A percentile compares a stretch with the other conserved stretches of the same genome.
phyloP scores from a whole-genome alignment of 768 basidiomycete species.

The Lactarius vividus region DNA sequence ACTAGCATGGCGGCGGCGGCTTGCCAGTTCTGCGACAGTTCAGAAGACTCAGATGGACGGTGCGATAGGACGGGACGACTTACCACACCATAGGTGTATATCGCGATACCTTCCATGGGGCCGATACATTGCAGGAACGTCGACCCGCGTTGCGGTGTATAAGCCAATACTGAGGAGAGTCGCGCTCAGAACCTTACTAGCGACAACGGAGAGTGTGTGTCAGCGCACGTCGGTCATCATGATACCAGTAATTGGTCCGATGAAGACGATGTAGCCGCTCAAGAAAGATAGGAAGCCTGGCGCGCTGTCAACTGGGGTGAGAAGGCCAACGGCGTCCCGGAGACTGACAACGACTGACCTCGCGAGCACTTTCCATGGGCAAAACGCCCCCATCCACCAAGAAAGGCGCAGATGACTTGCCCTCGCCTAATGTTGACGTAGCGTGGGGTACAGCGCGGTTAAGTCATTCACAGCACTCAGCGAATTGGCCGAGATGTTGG shows the following conservation, averaged over 20 bases:
- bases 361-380: constrained; percentile 84
- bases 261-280: constrained; percentile 80
- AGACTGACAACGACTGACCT: constrained; percentile 36
- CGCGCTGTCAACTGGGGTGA: constrained; percentile 37
- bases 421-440: too few relatives aligned
- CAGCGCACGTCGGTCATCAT: constrained; percentile 54
- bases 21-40: constrained; percentile 68
- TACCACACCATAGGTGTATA: constrained; percentile 74
- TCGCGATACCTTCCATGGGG: constrained; percentile 75
- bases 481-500: constrained; percentile 74
- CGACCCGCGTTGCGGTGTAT: constrained; percentile 67
- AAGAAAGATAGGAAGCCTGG: constrained; percentile 73
- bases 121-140: constrained; percentile 82
- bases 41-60: neutral
- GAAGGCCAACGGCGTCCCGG: constrained; percentile 12
- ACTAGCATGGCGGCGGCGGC: constrained; percentile 62
- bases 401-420: constrained; percentile 73
- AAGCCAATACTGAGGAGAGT: constrained; percentile 62
- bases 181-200: neutral
- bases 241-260: constrained; percentile 82
- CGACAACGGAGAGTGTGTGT: neutral
- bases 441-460: constrained; percentile 66
- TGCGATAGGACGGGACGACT: constrained; percentile 34
- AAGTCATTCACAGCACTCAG: constrained; percentile 80
- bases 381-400: constrained; percentile 86